Conservation (phyloP, 2,329 filamentous ascomycete species). For the Aphanocladium album region DNA sequence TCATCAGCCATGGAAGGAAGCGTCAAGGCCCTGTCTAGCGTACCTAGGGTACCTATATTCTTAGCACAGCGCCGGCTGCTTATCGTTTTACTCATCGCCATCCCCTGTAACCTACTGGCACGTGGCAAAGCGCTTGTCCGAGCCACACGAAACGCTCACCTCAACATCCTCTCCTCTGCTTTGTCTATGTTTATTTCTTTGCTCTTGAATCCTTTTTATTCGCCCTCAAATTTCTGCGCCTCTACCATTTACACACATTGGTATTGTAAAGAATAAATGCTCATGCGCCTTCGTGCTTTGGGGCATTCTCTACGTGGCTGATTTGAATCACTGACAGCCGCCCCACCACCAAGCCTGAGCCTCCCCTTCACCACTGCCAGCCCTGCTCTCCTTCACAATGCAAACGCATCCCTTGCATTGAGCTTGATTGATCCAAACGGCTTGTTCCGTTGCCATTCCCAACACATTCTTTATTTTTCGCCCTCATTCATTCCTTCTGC, state of each 20-base stretch:
- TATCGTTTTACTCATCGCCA: not conserved
- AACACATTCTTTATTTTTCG: no score
- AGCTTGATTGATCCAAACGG: conserved; percentile 14
- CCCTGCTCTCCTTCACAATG: no score
- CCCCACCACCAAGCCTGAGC: not conserved
- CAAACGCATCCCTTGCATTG: no score
- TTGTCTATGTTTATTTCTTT: not conserved
- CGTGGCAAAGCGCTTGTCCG: conserved; percentile 1
- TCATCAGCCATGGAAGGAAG: not conserved
- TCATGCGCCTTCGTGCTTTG: no score
- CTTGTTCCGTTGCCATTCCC: conserved; percentile 1
- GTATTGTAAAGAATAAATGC: not conserved
- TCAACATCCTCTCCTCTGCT: not conserved
- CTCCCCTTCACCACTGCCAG: no score
- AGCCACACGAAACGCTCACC: not conserved
- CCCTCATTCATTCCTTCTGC: no score
- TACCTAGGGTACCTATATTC: no score
- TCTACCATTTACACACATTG: not conserved
- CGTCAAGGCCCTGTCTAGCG: no score
- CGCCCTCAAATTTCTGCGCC: no score
- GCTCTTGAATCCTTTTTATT: not conserved
- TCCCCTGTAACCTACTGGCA: not conserved
- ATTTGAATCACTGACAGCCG: not conserved
- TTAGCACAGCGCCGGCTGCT: not conserved
- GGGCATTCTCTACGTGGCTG: not conserved